Evolutionary conservation across 2,329 filamentous ascomycete species (phyloP), one percentile per base, ranked within the genome.

Genomic region (Alternaria sp.): DNA sequence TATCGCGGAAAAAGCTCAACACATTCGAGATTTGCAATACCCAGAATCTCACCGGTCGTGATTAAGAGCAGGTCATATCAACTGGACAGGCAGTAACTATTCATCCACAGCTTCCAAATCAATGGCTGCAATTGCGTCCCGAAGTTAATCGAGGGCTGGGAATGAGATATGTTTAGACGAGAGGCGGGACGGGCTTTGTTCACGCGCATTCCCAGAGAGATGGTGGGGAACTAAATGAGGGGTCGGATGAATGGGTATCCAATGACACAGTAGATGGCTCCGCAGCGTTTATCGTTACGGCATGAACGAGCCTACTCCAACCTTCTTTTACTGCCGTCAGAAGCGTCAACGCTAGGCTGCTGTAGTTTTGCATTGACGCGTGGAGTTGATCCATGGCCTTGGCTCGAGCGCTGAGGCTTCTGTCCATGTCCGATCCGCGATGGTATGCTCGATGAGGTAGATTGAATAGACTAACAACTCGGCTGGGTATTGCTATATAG

Each of bases 401-500:
- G 63, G 68, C 63, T 67, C 59, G 58, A 62, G 63, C 54, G 53
- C 59, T 57, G 54, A 51, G 51, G 55, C 57, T 51, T 52, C 52
- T 46, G 59, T 51, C 57, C 54, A 62, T 54, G 60, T 52, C 60
- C 61, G 69, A 71, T 72, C 64, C 12, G 57, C 67, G 30, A 57
- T 65, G 59, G 59, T 49, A 70, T 69, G 57, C 51, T 65, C 59
- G 62, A 71, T 71, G 66, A 62, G 58, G 67, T 71, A 64, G 62
- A 54, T 64, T 56, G 48, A 46, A 54, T 54, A 39, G 41, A 67
- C 58, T 67, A 66, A 57, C 34, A 53, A 47, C 51, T 51, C 49
- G 48, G 54, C 55, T 61, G 56, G 51, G 46, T 63, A 59, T 52
- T 61, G 61, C 63, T 76, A 76, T 74, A 72, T 75, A 75, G 62